These are phyloP conservation scores for Exophiala aquamarina DNA, from an alignment of 2,329 filamentous ascomycete genomes.

Conservation along the genomic window DNA sequence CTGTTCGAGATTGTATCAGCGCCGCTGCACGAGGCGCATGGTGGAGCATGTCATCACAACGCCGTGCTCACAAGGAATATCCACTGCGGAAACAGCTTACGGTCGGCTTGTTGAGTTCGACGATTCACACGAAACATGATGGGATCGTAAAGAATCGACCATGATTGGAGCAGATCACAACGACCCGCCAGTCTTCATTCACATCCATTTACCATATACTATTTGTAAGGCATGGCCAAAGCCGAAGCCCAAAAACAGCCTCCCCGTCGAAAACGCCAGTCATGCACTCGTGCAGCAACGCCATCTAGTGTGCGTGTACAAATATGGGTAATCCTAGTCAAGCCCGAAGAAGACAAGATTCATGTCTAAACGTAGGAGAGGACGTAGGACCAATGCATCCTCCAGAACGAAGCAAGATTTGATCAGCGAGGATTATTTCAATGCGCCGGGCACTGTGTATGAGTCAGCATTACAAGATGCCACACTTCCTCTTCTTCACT, in stretches of 20 bases:
- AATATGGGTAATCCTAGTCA: not conserved
- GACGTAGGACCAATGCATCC: too few relatives aligned
- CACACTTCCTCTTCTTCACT: conserved; percentile 84
- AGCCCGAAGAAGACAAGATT: conserved; percentile 8
- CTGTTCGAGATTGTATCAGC: too few relatives aligned
- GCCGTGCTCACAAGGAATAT: too few relatives aligned
- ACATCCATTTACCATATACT: not conserved
- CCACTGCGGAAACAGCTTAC: too few relatives aligned
- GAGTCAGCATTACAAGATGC: conserved; percentile 62
- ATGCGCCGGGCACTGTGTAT: not conserved
- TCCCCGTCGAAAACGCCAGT: conserved; percentile 9
- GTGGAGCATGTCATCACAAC: too few relatives aligned
- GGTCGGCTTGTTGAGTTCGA: too few relatives aligned
- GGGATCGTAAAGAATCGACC: too few relatives aligned
- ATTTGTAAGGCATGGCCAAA: too few relatives aligned
- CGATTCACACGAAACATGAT: too few relatives aligned
- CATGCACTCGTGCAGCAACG: conserved; percentile 17
- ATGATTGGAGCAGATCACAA: too few relatives aligned
- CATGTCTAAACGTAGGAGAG: conserved; percentile 1
- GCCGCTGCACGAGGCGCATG: too few relatives aligned
- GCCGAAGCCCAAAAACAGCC: conserved; percentile 5
- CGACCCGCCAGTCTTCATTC: conserved; percentile 4
- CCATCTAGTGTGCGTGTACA: conserved; percentile 11
- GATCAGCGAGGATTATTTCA: not conserved
- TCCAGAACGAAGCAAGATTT: not conserved